Percentiles rank a stretch among this genome's conserved stretches.
These are phyloP conservation scores for Panaeolus cyanescens DNA, from an alignment of 768 basidiomycete species.

Conservation along the genomic window DNA sequence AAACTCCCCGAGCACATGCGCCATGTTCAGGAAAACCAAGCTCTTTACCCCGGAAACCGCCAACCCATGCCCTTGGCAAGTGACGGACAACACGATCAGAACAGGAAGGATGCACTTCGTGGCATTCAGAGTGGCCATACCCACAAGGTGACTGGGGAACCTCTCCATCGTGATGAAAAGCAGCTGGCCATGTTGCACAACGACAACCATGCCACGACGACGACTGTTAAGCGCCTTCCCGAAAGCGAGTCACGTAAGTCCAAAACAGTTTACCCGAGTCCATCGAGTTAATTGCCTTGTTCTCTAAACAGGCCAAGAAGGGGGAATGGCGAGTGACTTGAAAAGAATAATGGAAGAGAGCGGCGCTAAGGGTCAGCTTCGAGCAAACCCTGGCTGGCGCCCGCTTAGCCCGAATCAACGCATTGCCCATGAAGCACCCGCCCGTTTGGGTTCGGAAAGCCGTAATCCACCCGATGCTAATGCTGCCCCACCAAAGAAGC, in stretches of 20 bases:
- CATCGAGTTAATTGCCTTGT: too few species aligned
- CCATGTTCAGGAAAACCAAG: slow-evolving; percentile 9
- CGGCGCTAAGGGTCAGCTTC: neutral
- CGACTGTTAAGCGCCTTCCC: slow-evolving; percentile 7
- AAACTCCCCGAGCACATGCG: slow-evolving; percentile 11
- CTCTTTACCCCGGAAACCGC: neutral
- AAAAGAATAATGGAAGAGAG: neutral
- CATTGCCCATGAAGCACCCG: neutral
- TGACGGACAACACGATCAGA: neutral
- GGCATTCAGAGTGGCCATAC: neutral
- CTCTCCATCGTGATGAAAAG: slow-evolving; percentile 6
- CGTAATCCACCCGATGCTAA: neutral
- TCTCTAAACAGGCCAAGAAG: neutral
- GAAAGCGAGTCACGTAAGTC: neutral
- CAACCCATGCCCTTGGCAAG: neutral
- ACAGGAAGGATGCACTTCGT: neutral
- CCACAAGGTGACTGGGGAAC: neutral
- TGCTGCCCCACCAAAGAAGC: neutral
- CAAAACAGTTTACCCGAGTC: too few species aligned
- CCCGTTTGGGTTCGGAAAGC: neutral
- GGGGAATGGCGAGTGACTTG: neutral
- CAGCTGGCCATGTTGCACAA: neutral
- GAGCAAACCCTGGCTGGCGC: neutral
- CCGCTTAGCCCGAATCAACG: neutral
- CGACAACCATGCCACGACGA: neutral